Base-by-base conservation (phyloP, 2,329 filamentous ascomycete genomes). In the Venturia effusa region DNA sequence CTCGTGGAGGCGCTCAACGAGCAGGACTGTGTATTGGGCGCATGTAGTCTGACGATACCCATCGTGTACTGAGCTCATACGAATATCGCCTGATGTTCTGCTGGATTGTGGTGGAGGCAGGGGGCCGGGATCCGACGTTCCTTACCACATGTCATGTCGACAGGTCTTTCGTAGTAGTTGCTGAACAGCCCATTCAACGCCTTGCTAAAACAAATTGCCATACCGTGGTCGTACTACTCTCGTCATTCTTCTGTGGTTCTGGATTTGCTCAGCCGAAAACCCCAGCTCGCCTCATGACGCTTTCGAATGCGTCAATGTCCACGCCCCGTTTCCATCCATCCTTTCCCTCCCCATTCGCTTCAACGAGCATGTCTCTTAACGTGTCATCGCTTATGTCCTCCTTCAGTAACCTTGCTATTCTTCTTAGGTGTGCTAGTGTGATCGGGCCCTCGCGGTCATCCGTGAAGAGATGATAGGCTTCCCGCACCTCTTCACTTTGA, bases 341-440 rank as follows among this genome's bases (percentile, higher is more conserved):
- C 61, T 71, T 71, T 32, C 82, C 85, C 1, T 90, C 91, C 2
- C 89, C 90, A 74, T 95, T 97, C 60, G 93, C 94, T 80, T 97
- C 93, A 60, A 92, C 79, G 65, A 99, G 88, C 94, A 99, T 99
- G 78, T 97, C 92, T 77, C 84, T 85, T 71, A 99, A 78, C 71
- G 96, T 76, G 60, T 90, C 87, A 70, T 97, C 94, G 65, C 85
- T 84, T 30, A 96, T 87, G 61, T 87, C 90, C 76, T 96, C 91
- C 75, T 91, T 90, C 70, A 99, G 77, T 69, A 90, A 84, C 68
- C 84, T 85, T 51, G 92, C 92, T 63, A 97, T 87, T 70, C 88
- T 82, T 71, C 85, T 84, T 72, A 99, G 77, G 76, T 96, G 88
- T 19, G 82, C 83, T 34, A 97, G 71, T 1, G 89, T 94, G 68